A percentile compares a stretch with the other conserved stretches of the same genome.
Evolutionary conservation across 352 stramenopile species (phyloP).

Genomic region (Phytophthora pluvialis): DNA sequence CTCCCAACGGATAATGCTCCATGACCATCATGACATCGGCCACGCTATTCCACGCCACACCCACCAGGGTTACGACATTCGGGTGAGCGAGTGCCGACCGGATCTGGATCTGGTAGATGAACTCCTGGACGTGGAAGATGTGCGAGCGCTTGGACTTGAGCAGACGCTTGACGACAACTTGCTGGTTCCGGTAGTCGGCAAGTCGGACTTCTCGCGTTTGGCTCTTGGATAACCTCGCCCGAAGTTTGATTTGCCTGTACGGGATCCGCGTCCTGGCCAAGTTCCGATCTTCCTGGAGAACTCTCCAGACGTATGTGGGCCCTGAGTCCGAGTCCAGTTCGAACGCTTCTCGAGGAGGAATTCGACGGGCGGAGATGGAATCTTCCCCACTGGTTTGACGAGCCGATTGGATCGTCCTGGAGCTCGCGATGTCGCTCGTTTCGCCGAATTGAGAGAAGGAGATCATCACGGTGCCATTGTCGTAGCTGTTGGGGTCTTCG

Average conservation of each 20-base stretch:
- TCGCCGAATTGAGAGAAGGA: slow-evolving; percentile 21
- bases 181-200: slow-evolving; percentile 32
- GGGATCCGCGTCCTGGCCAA: slow-evolving; percentile 29
- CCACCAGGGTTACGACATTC: slow-evolving; percentile 49
- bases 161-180: slow-evolving; percentile 51
- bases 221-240: slow-evolving; percentile 28
- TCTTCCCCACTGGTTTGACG: slow-evolving; percentile 15
- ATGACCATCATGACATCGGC: slow-evolving; percentile 43
- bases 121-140: slow-evolving; percentile 34
- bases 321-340: slow-evolving; percentile 26
- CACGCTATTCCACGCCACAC: slow-evolving; percentile 51
- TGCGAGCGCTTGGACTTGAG: slow-evolving; percentile 41
- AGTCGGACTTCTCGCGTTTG: slow-evolving; percentile 47
- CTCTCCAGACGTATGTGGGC: slow-evolving; percentile 14
- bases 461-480: slow-evolving; percentile 13
- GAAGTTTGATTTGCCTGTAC: slow-evolving; percentile 34
- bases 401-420: slow-evolving; percentile 1
- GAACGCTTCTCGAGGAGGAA: slow-evolving; percentile 23
- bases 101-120: slow-evolving; percentile 49
- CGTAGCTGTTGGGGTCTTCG: slow-evolving; percentile 7
- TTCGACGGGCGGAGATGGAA: background rate
- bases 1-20: slow-evolving; percentile 35
- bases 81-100: slow-evolving; percentile 34
- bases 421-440: slow-evolving; percentile 10
- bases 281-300: slow-evolving; percentile 25